Conservation (phyloP, 176 grass and related monocot genomes). For the Aegilops umbellulata region DNA sequence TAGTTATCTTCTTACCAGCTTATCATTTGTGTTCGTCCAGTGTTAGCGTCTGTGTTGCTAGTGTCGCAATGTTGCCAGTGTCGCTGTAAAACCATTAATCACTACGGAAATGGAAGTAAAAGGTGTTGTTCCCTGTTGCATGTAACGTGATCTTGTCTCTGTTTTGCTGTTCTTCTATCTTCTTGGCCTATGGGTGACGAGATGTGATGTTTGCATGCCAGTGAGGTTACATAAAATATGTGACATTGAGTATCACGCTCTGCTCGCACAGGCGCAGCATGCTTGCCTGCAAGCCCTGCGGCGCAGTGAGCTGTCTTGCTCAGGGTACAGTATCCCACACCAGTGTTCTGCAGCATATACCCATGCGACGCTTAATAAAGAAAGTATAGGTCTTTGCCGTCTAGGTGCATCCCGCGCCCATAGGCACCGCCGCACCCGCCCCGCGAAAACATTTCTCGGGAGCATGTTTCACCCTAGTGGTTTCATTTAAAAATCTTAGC, state of each 20-base stretch:
- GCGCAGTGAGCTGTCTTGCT: not conserved
- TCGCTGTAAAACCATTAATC: constrained; percentile 26
- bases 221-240: not conserved
- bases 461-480: not conserved
- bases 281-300: not conserved
- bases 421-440: not conserved
- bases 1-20: not conserved
- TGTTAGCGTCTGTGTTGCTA: constrained; percentile 4
- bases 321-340: not conserved
- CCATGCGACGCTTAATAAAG: not conserved
- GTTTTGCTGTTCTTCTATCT: not conserved
- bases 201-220: constrained; percentile 22
- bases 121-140: not conserved
- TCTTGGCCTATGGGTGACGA: not conserved
- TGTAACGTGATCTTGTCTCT: not conserved
- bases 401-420: not conserved
- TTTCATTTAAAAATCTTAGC: not conserved
- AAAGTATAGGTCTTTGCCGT: not conserved
- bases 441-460: not conserved
- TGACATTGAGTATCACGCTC: not conserved
- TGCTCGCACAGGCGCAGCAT: not conserved
- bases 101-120: constrained; percentile 23
- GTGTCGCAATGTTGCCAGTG: not conserved
- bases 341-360: not conserved
- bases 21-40: not conserved